Conservation (phyloP, 257 asterid genomes). For the Apocynum venetum region DNA sequence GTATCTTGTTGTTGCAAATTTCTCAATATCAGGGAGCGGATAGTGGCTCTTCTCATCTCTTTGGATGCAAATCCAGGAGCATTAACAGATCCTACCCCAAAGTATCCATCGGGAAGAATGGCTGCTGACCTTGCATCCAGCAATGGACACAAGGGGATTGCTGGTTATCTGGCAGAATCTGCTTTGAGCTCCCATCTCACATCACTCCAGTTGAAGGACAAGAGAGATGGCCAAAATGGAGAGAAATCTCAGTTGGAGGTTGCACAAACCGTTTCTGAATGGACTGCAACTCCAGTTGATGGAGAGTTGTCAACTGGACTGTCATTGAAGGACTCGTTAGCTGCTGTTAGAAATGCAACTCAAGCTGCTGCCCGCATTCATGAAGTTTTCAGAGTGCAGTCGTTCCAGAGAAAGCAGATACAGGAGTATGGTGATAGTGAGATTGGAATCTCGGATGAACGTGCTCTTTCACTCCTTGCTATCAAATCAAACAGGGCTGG, state of each 20-base stretch:
- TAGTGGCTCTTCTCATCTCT: slow-evolving; percentile 72
- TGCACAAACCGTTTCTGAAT: slow-evolving; percentile 64
- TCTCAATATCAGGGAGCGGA: slow-evolving; percentile 54
- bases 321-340: slow-evolving; percentile 79
- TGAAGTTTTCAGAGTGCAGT: slow-evolving; percentile 78
- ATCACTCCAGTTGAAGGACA: slow-evolving; percentile 55
- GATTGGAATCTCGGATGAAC: slow-evolving; percentile 64
- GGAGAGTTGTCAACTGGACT: slow-evolving; percentile 65
- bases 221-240: slow-evolving; percentile 30
- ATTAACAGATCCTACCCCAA: slow-evolving; percentile 78
- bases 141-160: slow-evolving; percentile 92
- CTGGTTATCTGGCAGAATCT: slow-evolving; percentile 84
- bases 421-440: slow-evolving; percentile 48
- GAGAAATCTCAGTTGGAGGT: slow-evolving; percentile 27
- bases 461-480: slow-evolving; percentile 60
- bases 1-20: slow-evolving; percentile 14
- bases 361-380: slow-evolving; percentile 96
- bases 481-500: slow-evolving; percentile 53
- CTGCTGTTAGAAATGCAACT: slow-evolving; percentile 91
- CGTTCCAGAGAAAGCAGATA: slow-evolving; percentile 84
- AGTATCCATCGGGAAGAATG: slow-evolving; percentile 56
- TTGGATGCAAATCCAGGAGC: slow-evolving; percentile 73
- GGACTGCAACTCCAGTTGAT: slow-evolving; percentile 56
- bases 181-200: slow-evolving; percentile 60
- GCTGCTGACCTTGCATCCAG: slow-evolving; percentile 87